Conservation (phyloP, 2,329 filamentous ascomycete species). For the Orbilia brochopaga region DNA sequence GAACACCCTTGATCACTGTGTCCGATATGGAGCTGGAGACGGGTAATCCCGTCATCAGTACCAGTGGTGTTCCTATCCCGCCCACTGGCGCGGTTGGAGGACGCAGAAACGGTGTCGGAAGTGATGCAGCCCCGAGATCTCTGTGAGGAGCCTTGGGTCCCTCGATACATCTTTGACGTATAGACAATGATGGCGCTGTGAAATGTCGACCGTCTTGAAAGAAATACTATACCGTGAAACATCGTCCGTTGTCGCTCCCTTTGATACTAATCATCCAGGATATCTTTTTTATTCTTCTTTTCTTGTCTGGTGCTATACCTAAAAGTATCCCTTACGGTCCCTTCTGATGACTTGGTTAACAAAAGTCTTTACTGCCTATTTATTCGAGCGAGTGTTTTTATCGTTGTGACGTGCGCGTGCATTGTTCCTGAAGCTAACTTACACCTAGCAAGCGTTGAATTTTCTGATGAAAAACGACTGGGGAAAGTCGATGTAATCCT, state of each 20-base stretch:
- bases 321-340: constrained; percentile 3
- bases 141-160: constrained; percentile 19
- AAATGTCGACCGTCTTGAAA: constrained; percentile 14
- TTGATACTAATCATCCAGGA: neutral
- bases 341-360: neutral
- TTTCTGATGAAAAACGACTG: neutral
- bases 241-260: neutral
- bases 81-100: constrained; percentile 32
- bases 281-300: neutral
- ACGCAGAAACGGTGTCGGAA: constrained; percentile 28
- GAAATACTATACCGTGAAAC: constrained; percentile 30
- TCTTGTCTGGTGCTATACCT: constrained; percentile 2
- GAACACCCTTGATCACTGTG: constrained; percentile 38
- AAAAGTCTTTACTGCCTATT: constrained; percentile 1
- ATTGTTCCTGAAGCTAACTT: neutral
- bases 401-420: neutral
- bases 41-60: constrained; percentile 30
- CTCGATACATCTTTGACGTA: neutral
- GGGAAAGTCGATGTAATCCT: neutral
- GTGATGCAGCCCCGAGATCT: constrained; percentile 28
- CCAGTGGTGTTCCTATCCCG: constrained; percentile 39
- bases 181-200: neutral
- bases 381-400: neutral
- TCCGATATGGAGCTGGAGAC: constrained; percentile 41
- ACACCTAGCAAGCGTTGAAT: neutral